Evolutionary conservation across 805 yeast genomes (phyloP).

Genomic region (Saturnispora bothae): DNA sequence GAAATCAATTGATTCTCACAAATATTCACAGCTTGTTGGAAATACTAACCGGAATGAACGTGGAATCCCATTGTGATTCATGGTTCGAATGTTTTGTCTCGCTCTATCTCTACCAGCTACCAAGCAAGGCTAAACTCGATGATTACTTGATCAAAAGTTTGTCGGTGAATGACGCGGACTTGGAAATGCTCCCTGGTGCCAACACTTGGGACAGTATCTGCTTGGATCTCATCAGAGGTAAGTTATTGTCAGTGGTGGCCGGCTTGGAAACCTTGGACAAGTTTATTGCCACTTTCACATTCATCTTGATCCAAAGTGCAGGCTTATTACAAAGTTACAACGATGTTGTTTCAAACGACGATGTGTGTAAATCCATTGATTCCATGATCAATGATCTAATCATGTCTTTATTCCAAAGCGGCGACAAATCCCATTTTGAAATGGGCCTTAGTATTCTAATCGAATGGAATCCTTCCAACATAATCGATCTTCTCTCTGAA

Average conservation of each 20-base stretch:
- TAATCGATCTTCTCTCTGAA: constrained; percentile 40
- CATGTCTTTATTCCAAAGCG: constrained; percentile 36
- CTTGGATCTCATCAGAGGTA: constrained; percentile 43
- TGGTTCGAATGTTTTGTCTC: constrained; percentile 59
- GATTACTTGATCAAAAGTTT: constrained; percentile 33
- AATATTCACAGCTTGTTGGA: constrained; percentile 33
- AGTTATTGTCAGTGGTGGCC: constrained; percentile 46
- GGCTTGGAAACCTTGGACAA: constrained; percentile 50
- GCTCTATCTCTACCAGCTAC: constrained; percentile 43
- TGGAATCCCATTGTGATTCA: constrained; percentile 38
- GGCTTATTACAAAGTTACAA: constrained; percentile 40
- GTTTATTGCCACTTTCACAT: constrained; percentile 52
- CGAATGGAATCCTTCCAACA: constrained; percentile 32
- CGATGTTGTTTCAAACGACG: constrained; percentile 10
- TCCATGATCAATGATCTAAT: constrained; percentile 44
- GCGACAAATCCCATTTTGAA: constrained; percentile 43
- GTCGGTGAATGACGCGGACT: constrained; percentile 18
- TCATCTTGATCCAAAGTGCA: constrained; percentile 53
- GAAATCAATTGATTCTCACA: constrained; percentile 23
- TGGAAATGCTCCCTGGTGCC: constrained; percentile 24
- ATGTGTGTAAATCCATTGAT: constrained; percentile 20
- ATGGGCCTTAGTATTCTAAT: constrained; percentile 59
- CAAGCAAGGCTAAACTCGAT: constrained; percentile 31
- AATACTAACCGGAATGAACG: constrained; percentile 40
- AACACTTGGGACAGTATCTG: constrained; percentile 47